A percentile compares a stretch with the other conserved stretches of the same genome.
These are phyloP conservation scores for Pisolithus tinctorius DNA, from an alignment of 768 basidiomycete species.

Conservation along the genomic window DNA sequence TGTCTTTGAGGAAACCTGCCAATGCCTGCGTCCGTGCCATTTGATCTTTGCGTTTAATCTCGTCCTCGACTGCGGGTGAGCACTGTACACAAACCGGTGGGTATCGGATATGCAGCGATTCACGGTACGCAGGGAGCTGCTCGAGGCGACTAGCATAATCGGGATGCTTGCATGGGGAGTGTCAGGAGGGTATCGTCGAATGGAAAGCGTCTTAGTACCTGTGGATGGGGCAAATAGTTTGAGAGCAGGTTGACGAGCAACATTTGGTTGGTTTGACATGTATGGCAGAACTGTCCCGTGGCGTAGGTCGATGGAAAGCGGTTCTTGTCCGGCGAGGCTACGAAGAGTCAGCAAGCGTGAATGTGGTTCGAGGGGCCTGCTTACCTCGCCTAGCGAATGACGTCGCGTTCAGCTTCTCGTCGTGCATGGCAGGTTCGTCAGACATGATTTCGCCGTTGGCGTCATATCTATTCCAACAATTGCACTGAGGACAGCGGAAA, in stretches of 20 bases:
- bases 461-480: constrained; percentile 72
- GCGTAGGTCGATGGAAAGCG: constrained; percentile 55
- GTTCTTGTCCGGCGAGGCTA: constrained; percentile 66
- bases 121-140: constrained; percentile 63
- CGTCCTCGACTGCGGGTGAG: constrained; percentile 73
- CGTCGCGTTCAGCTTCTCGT: constrained; percentile 59
- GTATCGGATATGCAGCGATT: constrained; percentile 73
- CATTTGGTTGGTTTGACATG: constrained; percentile 90
- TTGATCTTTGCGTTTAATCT: constrained; percentile 68
- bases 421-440: constrained; percentile 85
- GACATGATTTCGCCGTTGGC: constrained; percentile 70
- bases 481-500: constrained; percentile 62
- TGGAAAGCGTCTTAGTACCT: constrained; percentile 35
- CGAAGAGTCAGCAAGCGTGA: neutral
- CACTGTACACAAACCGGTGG: constrained; percentile 81
- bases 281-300: constrained; percentile 70
- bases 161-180: constrained; percentile 48
- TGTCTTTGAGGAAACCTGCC: constrained; percentile 61
- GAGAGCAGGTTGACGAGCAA: constrained; percentile 81
- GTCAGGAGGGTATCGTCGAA: neutral
- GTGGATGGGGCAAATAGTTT: constrained; percentile 78
- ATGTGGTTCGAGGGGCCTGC: constrained; percentile 6
- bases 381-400: constrained; percentile 72
- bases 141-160: constrained; percentile 60
- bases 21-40: constrained; percentile 78